Conservation (phyloP, 1,284 basidiomycete genomes). For the Ceratobasidium sp. region DNA sequence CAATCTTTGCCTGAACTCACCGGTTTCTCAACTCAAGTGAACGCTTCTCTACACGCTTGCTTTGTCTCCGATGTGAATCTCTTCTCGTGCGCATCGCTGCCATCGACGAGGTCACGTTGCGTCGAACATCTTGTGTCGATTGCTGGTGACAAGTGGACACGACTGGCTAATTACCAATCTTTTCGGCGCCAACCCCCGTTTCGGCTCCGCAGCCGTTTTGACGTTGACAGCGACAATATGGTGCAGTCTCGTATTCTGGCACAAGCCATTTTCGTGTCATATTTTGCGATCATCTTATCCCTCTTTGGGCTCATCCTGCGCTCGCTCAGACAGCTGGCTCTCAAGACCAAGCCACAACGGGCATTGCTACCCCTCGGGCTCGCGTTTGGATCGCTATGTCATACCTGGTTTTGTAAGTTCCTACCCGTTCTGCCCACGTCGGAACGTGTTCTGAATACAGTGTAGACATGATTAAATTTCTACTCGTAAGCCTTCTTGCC, state of each 20-base stretch:
- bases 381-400: constrained; percentile 58
- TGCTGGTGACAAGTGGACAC: not conserved
- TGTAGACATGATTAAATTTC: constrained; percentile 65
- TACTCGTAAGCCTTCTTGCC: constrained; percentile 58
- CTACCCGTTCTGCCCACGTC: not conserved
- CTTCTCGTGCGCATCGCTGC: not conserved
- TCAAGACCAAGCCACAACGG: constrained; percentile 48
- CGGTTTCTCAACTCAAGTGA: not conserved
- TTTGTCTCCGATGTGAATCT: not conserved
- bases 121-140: not conserved
- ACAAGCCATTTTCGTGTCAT: constrained; percentile 61
- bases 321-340: constrained; percentile 51
- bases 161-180: not conserved
- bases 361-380: constrained; percentile 55
- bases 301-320: constrained; percentile 58
- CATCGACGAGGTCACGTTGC: not conserved
- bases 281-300: constrained; percentile 61
- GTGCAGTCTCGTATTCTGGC: constrained; percentile 51
- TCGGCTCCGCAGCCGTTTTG: not conserved
- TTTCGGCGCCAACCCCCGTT: not conserved
- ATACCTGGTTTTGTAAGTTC: constrained; percentile 75
- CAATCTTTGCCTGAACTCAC: constrained; percentile 1
- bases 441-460: constrained; percentile 10
- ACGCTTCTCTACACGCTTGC: not conserved
- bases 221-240: not conserved